Base-by-base conservation (phyloP, 306 rosid species). In the Corylus americana region DNA sequence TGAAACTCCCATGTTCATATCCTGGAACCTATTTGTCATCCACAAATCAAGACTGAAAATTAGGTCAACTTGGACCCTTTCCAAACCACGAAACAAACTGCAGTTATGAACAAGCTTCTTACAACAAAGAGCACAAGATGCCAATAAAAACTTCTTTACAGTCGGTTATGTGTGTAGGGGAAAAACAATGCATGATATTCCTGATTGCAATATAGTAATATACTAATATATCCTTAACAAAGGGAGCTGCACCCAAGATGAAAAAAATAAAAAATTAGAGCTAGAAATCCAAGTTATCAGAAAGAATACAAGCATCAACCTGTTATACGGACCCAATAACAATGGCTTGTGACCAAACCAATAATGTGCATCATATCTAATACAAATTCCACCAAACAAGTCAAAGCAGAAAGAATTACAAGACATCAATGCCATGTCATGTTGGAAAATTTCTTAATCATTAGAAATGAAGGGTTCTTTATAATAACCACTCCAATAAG, bases 1-100 rank as follows among this genome's bases (percentile, higher is more conserved):
- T 79, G 79, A 91, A 87, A 79, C 86, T 89, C n/a, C 92, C 92
- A 3, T 77, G 80, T 82, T 89, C 90, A 55, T 89, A 89, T 74
- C 89, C 86, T 5, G 89, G 91, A 81, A 91, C 92, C 95, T 91
- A 79, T 25, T 75, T 71, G 59, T 63, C 74, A 79, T 7, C 73
- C 64, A 79, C 62, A 49, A 71, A 81, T 35, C 54, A 54, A 75
- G 8, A 11, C 25, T 47, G 70, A 67, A 74, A 29, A 80, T 55
- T 66, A 51, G 20, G 55, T 47, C 68, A 62, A 17, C 35, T 63
- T 37, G 29, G 74, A 67, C 4, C 39, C 31, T 61, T 49, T 48
- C 55, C 17, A 53, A 18, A 55, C 53, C 51, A 51, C 31, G 5
- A 66, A 54, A 22, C 25, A 22, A 22, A 22, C 50, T 55, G 73